Evolutionary conservation across 495 filamentous ascomycete genomes (phyloP).

Genomic region (Bacidia rubella): DNA sequence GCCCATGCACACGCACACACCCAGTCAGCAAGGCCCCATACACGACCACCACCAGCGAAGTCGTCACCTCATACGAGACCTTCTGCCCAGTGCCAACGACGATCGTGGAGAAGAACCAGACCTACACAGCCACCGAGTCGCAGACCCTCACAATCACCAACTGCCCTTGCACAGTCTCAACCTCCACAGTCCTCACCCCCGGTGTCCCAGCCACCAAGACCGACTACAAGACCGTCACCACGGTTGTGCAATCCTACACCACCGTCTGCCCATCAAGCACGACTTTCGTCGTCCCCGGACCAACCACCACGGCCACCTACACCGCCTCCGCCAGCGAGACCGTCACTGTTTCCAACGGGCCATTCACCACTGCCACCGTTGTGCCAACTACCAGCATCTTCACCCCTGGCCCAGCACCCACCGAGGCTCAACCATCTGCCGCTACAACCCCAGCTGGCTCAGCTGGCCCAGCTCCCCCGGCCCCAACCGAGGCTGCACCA

Average conservation of each 20-base stretch:
- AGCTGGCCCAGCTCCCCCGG: not conserved
- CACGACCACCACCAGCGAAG: constrained; percentile 50
- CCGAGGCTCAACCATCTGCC: not conserved
- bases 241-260: constrained; percentile 12
- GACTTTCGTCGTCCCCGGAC: constrained; percentile 10
- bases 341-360: constrained; percentile 14
- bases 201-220: constrained; percentile 14
- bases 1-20: constrained; percentile 8
- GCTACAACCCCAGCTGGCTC: not conserved
- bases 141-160: constrained; percentile 14
- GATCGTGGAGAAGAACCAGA: constrained; percentile 51
- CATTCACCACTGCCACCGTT: constrained; percentile 7
- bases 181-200: constrained; percentile 9
- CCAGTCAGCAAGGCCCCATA: constrained; percentile 18
- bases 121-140: constrained; percentile 61
- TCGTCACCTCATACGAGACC: constrained; percentile 66
- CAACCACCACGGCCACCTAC: constrained; percentile 11
- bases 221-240: constrained; percentile 7
- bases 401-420: constrained; percentile 8
- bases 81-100: constrained; percentile 68
- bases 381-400: constrained; percentile 6
- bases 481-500: constrained; percentile 10
- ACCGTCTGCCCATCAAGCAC: constrained; percentile 16
- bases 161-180: constrained; percentile 23
- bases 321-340: constrained; percentile 12